phyloP scores from a whole-genome alignment of 202 grass and related monocot species.

The Carex arenaria region DNA sequence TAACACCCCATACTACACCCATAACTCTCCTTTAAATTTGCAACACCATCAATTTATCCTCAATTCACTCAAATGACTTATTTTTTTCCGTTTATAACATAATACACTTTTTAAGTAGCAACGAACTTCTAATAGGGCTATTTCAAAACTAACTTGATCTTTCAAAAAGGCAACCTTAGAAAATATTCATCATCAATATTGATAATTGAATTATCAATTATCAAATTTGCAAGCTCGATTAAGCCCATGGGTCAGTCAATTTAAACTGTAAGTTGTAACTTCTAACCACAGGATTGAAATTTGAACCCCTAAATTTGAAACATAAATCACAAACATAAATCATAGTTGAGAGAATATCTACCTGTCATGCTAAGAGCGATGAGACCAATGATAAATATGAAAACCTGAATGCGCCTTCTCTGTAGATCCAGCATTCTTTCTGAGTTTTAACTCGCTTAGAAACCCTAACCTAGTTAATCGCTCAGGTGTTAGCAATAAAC shows the following conservation, averaged over 20 bases:
- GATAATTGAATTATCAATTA: background rate
- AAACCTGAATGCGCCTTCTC: conserved; percentile 66
- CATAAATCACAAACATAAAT: background rate
- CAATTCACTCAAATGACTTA: background rate
- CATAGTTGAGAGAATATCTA: conserved; percentile 30
- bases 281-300: background rate
- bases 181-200: background rate
- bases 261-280: background rate
- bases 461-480: conserved; percentile 13
- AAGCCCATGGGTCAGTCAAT: background rate
- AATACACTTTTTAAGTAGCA: background rate
- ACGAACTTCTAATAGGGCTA: background rate
- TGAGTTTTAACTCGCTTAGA: background rate
- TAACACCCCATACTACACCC: background rate
- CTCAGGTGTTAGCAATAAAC: background rate
- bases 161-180: background rate
- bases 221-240: background rate
- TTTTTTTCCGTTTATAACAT: background rate
- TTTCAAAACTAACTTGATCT: background rate
- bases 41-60: background rate
- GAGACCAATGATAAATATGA: conserved; percentile 48
- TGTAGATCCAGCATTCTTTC: conserved; percentile 71
- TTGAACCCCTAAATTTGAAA: background rate
- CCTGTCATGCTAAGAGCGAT: conserved; percentile 92
- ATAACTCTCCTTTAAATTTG: background rate